Conservation (phyloP, 2,329 filamentous ascomycete species). For the Xenoacremonium recifei region DNA sequence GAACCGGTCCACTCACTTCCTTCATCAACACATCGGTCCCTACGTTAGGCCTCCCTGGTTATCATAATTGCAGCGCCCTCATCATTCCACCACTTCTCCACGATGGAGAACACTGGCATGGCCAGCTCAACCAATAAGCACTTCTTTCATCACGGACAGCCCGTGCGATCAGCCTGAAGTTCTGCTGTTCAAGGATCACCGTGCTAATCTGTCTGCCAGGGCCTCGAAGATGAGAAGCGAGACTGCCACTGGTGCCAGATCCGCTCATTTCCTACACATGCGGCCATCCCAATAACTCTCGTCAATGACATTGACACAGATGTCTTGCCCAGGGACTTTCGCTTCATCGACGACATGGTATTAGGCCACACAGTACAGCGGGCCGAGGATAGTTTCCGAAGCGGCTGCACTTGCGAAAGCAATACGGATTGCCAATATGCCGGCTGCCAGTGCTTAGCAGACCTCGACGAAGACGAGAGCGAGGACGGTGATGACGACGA, state of each 20-base stretch:
- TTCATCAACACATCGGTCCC: too few species aligned
- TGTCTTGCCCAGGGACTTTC: constrained; percentile 61
- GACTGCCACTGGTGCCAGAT: constrained; percentile 64
- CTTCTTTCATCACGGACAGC: constrained; percentile 48
- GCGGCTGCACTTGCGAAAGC: constrained; percentile 65
- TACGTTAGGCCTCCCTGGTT: too few species aligned
- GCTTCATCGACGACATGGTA: constrained; percentile 64
- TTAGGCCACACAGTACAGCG: constrained; percentile 59
- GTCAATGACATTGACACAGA: constrained; percentile 58
- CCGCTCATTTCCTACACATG: constrained; percentile 50
- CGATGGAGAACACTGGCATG: constrained; percentile 36
- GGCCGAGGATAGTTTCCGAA: constrained; percentile 60
- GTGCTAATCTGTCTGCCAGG: constrained; percentile 22
- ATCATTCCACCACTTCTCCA: too few species aligned
- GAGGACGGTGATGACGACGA: constrained; percentile 41
- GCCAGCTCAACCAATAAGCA: constrained; percentile 45
- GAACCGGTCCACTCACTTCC: too few species aligned
- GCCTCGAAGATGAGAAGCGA: constrained; percentile 35
- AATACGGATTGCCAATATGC: constrained; percentile 66
- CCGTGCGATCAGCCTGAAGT: constrained; percentile 18
- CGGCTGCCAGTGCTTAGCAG: constrained; percentile 68
- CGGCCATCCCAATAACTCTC: constrained; percentile 55
- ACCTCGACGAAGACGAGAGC: constrained; percentile 52
- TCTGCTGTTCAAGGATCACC: background rate
- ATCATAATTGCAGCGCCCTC: too few species aligned